phyloP scores from a whole-genome alignment of 2,329 filamentous ascomycete species.

The Penicillium sp. region DNA sequence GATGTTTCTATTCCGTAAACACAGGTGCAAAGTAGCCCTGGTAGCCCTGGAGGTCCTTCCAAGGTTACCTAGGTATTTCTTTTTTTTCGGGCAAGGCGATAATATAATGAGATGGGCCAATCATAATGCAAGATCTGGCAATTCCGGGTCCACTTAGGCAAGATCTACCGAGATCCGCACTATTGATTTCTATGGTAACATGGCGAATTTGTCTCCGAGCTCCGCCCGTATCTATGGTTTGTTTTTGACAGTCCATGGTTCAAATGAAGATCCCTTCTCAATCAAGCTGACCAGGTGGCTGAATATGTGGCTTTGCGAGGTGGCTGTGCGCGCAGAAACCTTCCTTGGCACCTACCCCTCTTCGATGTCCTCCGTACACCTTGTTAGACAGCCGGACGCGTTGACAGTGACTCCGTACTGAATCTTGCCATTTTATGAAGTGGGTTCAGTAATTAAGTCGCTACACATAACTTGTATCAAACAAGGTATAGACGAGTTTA shows the following conservation, averaged over 20 bases:
- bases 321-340: background rate
- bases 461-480: background rate
- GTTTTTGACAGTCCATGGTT: background rate
- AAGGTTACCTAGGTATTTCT: too few relatives aligned
- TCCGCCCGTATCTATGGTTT: background rate
- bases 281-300: too few relatives aligned
- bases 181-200: background rate
- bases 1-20: background rate
- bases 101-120: background rate
- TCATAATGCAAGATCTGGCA: background rate
- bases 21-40: background rate
- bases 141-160: background rate
- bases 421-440: background rate
- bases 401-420: background rate
- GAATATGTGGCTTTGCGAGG: background rate
- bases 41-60: background rate
- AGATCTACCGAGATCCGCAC: conserved; percentile 3
- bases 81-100: background rate
- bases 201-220: background rate
- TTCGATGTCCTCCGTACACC: background rate
- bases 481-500: background rate
- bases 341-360: background rate
- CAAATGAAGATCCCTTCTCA: background rate
- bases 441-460: background rate
- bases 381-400: background rate